A percentile compares a stretch with the other conserved stretches of the same genome.
Conservation (phyloP, 179 eudicot species). For the Nepenthes alata region DNA sequence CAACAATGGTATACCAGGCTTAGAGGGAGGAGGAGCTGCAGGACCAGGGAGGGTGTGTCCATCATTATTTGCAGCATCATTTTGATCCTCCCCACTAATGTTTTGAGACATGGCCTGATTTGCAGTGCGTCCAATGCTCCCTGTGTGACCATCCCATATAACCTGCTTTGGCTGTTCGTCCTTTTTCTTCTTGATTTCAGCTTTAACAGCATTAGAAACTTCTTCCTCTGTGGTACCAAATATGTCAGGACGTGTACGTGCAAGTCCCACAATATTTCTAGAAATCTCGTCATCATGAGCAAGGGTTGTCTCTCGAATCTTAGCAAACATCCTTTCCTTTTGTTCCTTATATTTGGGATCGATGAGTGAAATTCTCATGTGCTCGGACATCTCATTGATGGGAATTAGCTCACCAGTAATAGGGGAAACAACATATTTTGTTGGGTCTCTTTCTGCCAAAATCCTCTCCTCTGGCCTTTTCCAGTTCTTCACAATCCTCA, state of each 20-base stretch:
- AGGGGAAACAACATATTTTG: slow-evolving; percentile 73
- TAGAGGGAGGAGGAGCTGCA: slow-evolving; percentile 72
- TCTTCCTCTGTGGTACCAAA: slow-evolving; percentile 99
- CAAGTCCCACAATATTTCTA: slow-evolving; percentile 80
- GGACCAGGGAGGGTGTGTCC: slow-evolving; percentile 69
- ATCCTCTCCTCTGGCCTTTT: slow-evolving; percentile 90
- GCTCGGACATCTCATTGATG: slow-evolving; percentile 87
- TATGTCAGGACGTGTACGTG: slow-evolving; percentile 91
- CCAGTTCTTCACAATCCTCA: slow-evolving; percentile 93
- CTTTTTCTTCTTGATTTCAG: slow-evolving; percentile 86
- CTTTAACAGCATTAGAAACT: slow-evolving; percentile 88
- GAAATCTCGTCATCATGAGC: slow-evolving; percentile 92
- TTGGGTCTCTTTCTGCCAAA: slow-evolving; percentile 65
- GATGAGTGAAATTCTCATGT: slow-evolving; percentile 88
- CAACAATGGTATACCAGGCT: slow-evolving; percentile 52
- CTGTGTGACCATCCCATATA: slow-evolving; percentile 96
- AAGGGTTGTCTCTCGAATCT: slow-evolving; percentile 91
- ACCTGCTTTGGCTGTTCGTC: slow-evolving; percentile 97
- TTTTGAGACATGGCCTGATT: slow-evolving; percentile 86
- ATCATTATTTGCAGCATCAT: slow-evolving; percentile 34
- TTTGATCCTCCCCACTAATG: slow-evolving; percentile 49
- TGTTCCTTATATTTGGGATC: slow-evolving; percentile 98
- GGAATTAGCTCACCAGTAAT: slow-evolving; percentile 82
- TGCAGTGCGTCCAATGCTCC: slow-evolving; percentile 93
- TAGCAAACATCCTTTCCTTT: slow-evolving; percentile 95